A percentile compares a stretch with the other conserved stretches of the same genome.
Conservation (phyloP, 108 stramenopile genomes). For the Nitzschia putrida region DNA sequence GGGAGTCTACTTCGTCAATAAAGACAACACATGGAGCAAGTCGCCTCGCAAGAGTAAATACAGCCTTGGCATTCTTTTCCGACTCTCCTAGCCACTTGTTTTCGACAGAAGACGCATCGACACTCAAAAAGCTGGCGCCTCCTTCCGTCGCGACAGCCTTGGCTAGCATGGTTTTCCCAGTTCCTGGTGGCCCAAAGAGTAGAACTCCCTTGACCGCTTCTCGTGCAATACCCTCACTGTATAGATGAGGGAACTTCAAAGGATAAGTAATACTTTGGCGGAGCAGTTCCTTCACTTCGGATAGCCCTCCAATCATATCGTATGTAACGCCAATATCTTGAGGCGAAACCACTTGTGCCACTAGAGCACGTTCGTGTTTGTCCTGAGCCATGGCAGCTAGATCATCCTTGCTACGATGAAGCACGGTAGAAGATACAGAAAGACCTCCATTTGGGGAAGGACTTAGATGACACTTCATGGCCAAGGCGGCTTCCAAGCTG, state of each 20-base stretch:
- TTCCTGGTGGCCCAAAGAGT: constrained; percentile 94
- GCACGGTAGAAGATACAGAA: constrained; percentile 51
- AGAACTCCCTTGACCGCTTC: constrained; percentile 96
- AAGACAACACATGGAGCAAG: constrained; percentile 96
- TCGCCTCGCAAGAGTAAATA: constrained; percentile 95
- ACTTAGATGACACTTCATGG: constrained; percentile 71
- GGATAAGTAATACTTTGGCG: constrained; percentile 96
- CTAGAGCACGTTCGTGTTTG: constrained; percentile 88
- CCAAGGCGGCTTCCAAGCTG: constrained; percentile 74
- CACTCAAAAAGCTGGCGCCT: constrained; percentile 93
- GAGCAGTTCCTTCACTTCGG: constrained; percentile 90
- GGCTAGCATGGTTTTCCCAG: constrained; percentile 88
- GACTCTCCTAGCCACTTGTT: constrained; percentile 98
- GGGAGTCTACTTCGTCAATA: constrained; percentile 95
- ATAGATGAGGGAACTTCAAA: constrained; percentile 92
- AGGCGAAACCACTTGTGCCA: constrained; percentile 82
- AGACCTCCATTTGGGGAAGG: constrained; percentile 74
- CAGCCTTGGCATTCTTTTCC: constrained; percentile 98
- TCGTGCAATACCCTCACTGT: constrained; percentile 91
- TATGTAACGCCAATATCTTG: constrained; percentile 95
- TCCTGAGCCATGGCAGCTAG: constrained; percentile 82
- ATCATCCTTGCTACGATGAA: constrained; percentile 78
- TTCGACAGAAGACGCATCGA: constrained; percentile 95
- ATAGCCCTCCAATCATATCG: constrained; percentile 94
- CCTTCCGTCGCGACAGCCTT: constrained; percentile 99